Conservation (phyloP, 352 stramenopile species). For the Phytophthora pini region DNA sequence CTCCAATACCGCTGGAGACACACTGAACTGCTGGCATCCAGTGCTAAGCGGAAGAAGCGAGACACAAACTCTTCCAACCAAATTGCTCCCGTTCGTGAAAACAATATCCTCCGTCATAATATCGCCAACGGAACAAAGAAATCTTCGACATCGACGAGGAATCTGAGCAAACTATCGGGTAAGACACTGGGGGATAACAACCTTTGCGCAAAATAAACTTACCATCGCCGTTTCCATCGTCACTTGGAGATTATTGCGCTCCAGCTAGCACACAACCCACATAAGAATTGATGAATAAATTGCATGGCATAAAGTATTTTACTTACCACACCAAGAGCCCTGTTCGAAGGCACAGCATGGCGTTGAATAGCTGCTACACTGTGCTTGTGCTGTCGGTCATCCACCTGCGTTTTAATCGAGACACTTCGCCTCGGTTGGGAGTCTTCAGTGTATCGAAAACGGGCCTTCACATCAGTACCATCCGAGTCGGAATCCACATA, state of each 20-base stretch:
- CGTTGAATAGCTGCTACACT: conserved; percentile 9
- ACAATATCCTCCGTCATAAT: conserved; percentile 77
- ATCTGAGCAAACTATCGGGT: conserved; percentile 37
- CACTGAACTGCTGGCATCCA: conserved; percentile 85
- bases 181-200: not conserved
- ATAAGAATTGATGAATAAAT: conserved; percentile 11
- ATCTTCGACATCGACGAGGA: conserved; percentile 62
- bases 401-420: conserved; percentile 1
- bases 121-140: conserved; percentile 77
- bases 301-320: not conserved
- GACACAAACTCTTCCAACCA: conserved; percentile 71
- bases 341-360: conserved; percentile 12
- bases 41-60: conserved; percentile 83
- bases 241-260: conserved; percentile 33
- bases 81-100: conserved; percentile 73
- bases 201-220: not conserved
- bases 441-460: conserved; percentile 20
- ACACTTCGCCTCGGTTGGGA: conserved; percentile 2
- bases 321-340: conserved; percentile 29
- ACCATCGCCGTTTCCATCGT: conserved; percentile 41
- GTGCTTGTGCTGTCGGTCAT: conserved; percentile 4
- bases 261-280: conserved; percentile 16
- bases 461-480: conserved; percentile 7
- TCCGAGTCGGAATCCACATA: conserved; percentile 9
- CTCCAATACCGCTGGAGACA: conserved; percentile 80